Evolutionary conservation across 352 stramenopile species (phyloP), one percentile per base, ranked within the genome.

Genomic region (Hyaloperonospora arabidopsidis): DNA sequence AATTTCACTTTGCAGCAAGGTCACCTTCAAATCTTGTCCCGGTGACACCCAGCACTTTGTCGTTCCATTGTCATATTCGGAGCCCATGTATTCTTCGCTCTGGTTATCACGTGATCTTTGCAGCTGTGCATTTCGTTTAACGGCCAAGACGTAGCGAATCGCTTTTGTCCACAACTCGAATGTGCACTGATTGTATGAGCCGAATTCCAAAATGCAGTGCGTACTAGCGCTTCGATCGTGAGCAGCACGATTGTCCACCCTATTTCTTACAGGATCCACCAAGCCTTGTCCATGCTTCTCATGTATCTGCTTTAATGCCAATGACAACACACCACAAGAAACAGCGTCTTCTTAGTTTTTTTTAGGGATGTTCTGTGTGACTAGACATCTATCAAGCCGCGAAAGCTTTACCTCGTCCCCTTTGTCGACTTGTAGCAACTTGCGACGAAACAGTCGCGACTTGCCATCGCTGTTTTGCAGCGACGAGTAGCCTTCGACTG

Each of bases 81-180:
- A 59, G 12, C 47, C 49, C 28, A 45, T 45, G 23, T 64, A 47
- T 48, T 56, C 47, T 14, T 54, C 51, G 38, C 18, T 66, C 34
- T 63, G 49, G 6, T 72, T 68, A 36, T 53, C 56, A 25, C 57
- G 40, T 49, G 25, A 57, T 5, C 40, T 28, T 22, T 23, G 56
- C 4, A 32, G 28, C 13, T 78, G 64, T 21, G 59, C 45, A 47
- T 85, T 65, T 34, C 77, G 67, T 60, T 88, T 87, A 11, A 57
- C 45, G 5, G 75, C 70, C 8, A 93, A 57, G 12, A 87, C 75
- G 11, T 80, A 74, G 11, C 80, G 76, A 65, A 93, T 81, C 6
- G 76, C 78, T 53, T 93, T 93, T 19, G 79, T 85, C 83, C 83
- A 93, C 22, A 93, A 61, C 61, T 93, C 83, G 39, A 93, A 93